Evolutionary conservation across 73 alveolate species (phyloP).

Genomic region (Effrenium voratum): DNA sequence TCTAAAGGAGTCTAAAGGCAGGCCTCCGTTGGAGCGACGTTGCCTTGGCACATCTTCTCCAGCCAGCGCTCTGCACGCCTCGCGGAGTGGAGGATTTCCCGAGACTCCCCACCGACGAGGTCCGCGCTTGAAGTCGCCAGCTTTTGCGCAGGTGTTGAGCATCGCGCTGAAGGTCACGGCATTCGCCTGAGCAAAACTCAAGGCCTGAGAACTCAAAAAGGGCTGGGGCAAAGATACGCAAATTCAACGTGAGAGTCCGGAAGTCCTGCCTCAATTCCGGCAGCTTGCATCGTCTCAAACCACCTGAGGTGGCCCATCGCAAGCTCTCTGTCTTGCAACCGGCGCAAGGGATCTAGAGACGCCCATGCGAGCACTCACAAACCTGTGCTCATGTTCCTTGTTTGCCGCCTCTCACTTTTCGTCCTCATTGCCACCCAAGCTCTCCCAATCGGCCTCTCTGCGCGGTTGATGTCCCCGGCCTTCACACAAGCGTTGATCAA

Average conservation of each 20-base stretch:
- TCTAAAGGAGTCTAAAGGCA: not conserved
- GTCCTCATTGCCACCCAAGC: too few relatives aligned
- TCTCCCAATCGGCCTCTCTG: constrained; percentile 46
- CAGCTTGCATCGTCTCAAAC: constrained; percentile 57
- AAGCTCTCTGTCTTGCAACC: too few relatives aligned
- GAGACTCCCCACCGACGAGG: not conserved
- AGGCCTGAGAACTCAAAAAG: not conserved
- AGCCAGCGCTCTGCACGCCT: constrained; percentile 77
- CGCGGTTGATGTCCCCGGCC: constrained; percentile 64
- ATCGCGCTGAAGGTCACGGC: constrained; percentile 78
- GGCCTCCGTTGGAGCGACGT: constrained; percentile 56
- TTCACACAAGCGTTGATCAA: constrained; percentile 84
- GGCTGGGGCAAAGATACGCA: not conserved
- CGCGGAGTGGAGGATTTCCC: not conserved
- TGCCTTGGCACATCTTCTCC: constrained; percentile 25
- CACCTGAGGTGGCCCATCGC: constrained; percentile 37
- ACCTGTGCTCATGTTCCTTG: not conserved
- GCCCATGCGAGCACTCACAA: not conserved
- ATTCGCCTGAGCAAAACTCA: constrained; percentile 49
- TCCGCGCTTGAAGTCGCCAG: constrained; percentile 54
- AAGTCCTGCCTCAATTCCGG: constrained; percentile 36
- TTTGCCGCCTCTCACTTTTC: too few relatives aligned
- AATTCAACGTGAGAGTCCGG: not conserved
- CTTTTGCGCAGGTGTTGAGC: constrained; percentile 76
- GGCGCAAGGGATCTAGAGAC: not conserved